Base-by-base conservation (phyloP, 345 rosid species). In the Euphorbia pulcherrima region DNA sequence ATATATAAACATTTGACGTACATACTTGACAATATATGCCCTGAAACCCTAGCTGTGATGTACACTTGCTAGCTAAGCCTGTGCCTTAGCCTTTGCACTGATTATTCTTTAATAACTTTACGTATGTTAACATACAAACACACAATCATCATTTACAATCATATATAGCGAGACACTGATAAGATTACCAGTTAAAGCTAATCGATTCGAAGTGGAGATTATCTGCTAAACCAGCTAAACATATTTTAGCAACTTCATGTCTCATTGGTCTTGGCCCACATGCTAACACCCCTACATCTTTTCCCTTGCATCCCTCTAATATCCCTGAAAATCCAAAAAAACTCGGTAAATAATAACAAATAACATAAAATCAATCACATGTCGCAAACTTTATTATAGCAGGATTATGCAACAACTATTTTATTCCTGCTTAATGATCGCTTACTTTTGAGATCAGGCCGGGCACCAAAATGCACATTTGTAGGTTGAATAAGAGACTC, bases 361-460 rank as follows among this genome's bases (percentile, higher is more conserved):
- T 7, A 44, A 0, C 13, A n/a, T 41, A 14, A 12, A 41, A 41
- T 1, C 37, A 33, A 2, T 33, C 7, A 33, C 37, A n/a, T n/a
- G n/a, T n/a, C n/a, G n/a, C n/a, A n/a, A n/a, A n/a, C n/a, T n/a
- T n/a, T n/a, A n/a, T n/a, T n/a, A n/a, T n/a, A n/a, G n/a, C n/a
- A 33, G 4, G 37, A 33, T 33, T 7, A 33, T 33, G 37, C 37
- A 2, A 33, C 4, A n/a, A 33, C 37, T 33, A 2, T 33, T 7
- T 33, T 33, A 7, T 33, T 33, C 7, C 7, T 33, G 4, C 37
- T 33, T 2, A 33, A 33, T 33, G 37, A 17, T 10, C 8, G 57
- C 77, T 55, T 74, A 68, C 77, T 74, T 58, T 67, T 68, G 41
- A 74, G 69, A 16, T 74, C 72, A 68, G 77, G 77, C 37, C 77